phyloP scores from a whole-genome alignment of 768 basidiomycete genomes.

The Suillus cothurnatus region DNA sequence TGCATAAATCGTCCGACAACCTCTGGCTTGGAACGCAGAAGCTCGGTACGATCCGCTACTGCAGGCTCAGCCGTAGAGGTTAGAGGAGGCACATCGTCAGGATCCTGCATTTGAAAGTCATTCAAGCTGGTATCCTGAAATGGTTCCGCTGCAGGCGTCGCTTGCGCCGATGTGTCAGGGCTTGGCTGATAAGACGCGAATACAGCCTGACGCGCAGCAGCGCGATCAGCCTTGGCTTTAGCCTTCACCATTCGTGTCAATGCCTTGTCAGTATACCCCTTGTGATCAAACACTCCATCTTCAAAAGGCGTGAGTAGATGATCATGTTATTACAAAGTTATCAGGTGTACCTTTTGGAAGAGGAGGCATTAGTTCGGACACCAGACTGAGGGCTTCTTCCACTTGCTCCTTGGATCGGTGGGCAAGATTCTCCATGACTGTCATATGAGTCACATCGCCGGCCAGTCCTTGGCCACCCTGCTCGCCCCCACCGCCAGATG shows the following conservation, averaged over 20 bases:
- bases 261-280: slow-evolving; percentile 86
- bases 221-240: slow-evolving; percentile 80
- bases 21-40: slow-evolving; percentile 72
- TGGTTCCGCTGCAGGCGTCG: slow-evolving; percentile 22
- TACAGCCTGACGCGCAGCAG: slow-evolving; percentile 62
- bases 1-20: slow-evolving; percentile 86
- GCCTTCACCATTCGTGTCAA: slow-evolving; percentile 75
- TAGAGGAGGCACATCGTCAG: slow-evolving; percentile 36
- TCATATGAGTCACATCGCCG: slow-evolving; percentile 92
- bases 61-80: slow-evolving; percentile 35
- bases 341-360: slow-evolving; percentile 73
- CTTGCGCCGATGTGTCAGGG: slow-evolving; percentile 23
- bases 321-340: not conserved
- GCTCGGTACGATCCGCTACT: slow-evolving; percentile 62
- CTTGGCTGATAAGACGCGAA: slow-evolving; percentile 2
- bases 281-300: slow-evolving; percentile 97
- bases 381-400: slow-evolving; percentile 87
- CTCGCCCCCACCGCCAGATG: slow-evolving; percentile 43
- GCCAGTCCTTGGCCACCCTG: slow-evolving; percentile 81
- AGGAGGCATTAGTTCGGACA: slow-evolving; percentile 92
- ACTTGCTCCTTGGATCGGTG: slow-evolving; percentile 97
- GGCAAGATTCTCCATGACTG: slow-evolving; percentile 95
- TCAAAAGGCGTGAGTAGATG: not conserved
- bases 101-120: slow-evolving; percentile 46
- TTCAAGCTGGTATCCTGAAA: slow-evolving; percentile 33